These are phyloP conservation scores for Ogataea hybrid DNA, from an alignment of 1,139 yeast species.

Conservation along the genomic window DNA sequence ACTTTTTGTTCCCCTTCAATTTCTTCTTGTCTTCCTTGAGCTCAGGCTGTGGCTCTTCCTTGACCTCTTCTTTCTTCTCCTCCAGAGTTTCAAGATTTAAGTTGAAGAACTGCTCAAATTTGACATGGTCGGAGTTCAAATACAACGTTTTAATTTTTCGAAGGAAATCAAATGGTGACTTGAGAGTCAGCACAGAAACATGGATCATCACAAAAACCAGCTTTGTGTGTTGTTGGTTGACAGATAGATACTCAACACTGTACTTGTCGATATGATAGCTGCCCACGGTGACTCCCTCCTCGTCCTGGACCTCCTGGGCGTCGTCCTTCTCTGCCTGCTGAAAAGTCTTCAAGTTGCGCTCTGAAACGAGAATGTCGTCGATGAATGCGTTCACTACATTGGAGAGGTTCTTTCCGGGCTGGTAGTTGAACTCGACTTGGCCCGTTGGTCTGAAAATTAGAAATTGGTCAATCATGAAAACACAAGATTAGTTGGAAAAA, in stretches of 20 bases:
- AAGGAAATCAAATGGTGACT: constrained; percentile 35
- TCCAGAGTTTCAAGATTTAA: constrained; percentile 24
- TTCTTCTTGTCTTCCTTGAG: constrained; percentile 12
- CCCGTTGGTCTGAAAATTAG: constrained; percentile 58
- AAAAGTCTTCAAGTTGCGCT: constrained; percentile 35
- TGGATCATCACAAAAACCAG: constrained; percentile 33
- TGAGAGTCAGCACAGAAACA: constrained; percentile 33
- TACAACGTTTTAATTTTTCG: constrained; percentile 27
- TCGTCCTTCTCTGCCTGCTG: constrained; percentile 20
- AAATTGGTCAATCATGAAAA: constrained; percentile 52
- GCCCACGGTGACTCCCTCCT: constrained; percentile 27
- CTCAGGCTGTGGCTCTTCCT: constrained; percentile 7
- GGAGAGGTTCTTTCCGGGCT: constrained; percentile 42
- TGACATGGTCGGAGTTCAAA: constrained; percentile 25
- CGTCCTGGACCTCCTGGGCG: constrained; percentile 19
- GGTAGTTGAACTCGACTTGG: constrained; percentile 51
- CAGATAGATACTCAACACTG: constrained; percentile 32
- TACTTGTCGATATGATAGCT: constrained; percentile 33
- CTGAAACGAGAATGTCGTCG: constrained; percentile 46
- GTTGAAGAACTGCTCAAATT: constrained; percentile 29
- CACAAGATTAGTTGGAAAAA: too few relatives aligned
- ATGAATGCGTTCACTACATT: constrained; percentile 49
- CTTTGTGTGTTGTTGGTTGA: constrained; percentile 25
- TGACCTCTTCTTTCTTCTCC: constrained; percentile 7
- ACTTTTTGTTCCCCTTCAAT: constrained; percentile 30